A percentile compares a stretch with the other conserved stretches of the same genome.
Evolutionary conservation across 106 monocot species (phyloP).

Genomic region (Dioscorea alata): DNA sequence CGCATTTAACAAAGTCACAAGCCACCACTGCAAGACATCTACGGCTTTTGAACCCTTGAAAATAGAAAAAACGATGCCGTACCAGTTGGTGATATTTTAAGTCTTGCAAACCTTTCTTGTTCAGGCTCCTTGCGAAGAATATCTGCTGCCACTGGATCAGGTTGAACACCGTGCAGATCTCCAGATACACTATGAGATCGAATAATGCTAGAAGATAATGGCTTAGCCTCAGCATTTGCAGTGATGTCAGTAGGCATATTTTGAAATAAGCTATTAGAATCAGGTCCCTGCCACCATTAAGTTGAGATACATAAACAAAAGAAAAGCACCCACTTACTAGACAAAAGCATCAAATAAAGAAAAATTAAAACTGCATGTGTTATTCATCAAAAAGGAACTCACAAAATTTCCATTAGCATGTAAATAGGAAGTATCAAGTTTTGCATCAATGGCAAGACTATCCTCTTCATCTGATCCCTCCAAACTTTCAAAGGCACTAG

Average conservation of each 20-base stretch:
- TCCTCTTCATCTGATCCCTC: constrained; percentile 85
- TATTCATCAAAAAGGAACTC: constrained; percentile 21
- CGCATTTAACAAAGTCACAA: too few species aligned
- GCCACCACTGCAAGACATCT: too few species aligned
- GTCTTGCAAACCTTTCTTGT: constrained; percentile 79
- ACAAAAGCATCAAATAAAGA: background rate
- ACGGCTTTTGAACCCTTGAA: too few species aligned
- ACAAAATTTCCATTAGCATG: constrained; percentile 56
- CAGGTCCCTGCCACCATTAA: constrained; percentile 28
- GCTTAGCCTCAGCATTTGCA: constrained; percentile 52
- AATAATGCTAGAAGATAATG: constrained; percentile 62
- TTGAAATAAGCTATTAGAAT: constrained; percentile 30
- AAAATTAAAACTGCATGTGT: background rate
- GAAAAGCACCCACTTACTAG: background rate
- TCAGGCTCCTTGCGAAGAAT: constrained; percentile 95
- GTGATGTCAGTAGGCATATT: constrained; percentile 31
- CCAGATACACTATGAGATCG: constrained; percentile 86
- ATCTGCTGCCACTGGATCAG: constrained; percentile 91
- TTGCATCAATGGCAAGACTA: constrained; percentile 26
- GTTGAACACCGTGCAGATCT: constrained; percentile 85
- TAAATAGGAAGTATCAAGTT: constrained; percentile 54
- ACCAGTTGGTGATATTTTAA: constrained; percentile 77
- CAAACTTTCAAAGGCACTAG: constrained; percentile 72
- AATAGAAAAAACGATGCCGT: constrained; percentile 2
- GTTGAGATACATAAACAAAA: background rate